These are phyloP conservation scores for Anethum foeniculum DNA, from an alignment of 140 eudicot genomes.

Conservation along the genomic window DNA sequence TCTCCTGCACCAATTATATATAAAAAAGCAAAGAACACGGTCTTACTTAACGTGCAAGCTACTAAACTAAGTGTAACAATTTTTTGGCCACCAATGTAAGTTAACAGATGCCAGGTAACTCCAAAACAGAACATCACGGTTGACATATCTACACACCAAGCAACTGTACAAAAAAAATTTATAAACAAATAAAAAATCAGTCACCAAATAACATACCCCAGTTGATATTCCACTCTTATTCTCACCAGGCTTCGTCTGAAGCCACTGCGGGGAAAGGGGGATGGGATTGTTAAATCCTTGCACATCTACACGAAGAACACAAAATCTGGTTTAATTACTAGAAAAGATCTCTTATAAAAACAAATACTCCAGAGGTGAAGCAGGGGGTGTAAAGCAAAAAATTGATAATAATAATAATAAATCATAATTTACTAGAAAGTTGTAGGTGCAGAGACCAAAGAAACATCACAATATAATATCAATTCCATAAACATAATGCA, in stretches of 20 bases:
- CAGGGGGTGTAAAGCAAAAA: background rate
- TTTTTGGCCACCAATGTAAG: background rate
- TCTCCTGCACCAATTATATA: constrained; percentile 40
- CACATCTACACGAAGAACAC: constrained; percentile 37
- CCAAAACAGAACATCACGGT: background rate
- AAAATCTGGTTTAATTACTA: background rate
- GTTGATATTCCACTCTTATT: constrained; percentile 51
- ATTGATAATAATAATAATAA: too few species aligned
- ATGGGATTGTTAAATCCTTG: constrained; percentile 68
- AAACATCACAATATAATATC: background rate
- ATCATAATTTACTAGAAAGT: background rate
- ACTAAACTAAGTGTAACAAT: too few species aligned
- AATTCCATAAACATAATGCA: background rate
- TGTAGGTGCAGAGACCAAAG: background rate
- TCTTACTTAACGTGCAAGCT: background rate
- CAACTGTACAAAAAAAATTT: background rate
- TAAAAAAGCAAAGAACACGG: background rate
- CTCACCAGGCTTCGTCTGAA: constrained; percentile 84
- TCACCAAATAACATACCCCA: constrained; percentile 41
- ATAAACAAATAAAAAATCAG: too few species aligned
- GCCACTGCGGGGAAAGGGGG: constrained; percentile 99
- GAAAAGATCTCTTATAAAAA: background rate
- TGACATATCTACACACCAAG: background rate
- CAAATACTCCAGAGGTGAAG: background rate
- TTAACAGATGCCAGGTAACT: background rate